Evolutionary conservation across 2,329 filamentous ascomycete species (phyloP), one percentile per base, ranked within the genome.

Genomic region (Lasiodiplodia citricola): DNA sequence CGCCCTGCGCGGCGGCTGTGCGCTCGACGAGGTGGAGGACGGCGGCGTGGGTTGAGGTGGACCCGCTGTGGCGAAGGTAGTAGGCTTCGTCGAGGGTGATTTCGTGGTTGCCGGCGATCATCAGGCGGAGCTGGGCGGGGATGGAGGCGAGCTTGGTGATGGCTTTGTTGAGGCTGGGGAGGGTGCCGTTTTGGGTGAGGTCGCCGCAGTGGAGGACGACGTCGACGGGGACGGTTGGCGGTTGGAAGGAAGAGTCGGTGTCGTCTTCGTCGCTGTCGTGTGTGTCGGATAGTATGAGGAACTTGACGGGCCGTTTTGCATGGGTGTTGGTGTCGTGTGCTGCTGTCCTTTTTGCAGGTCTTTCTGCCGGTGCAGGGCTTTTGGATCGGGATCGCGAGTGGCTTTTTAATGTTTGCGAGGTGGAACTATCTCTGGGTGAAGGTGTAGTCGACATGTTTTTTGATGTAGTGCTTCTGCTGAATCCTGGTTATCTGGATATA

Each of bases 61-160:
- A 25, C 66, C 60, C 4, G 76, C 77, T 52, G 69, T 75, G 16
- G 72, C 50, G 3, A 2, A 18, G 71, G 57, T 85, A 87, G 74
- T 84, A 86, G 0, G 76, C 75, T 51, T 80, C 78, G 70, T 90
- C 87, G 0, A 90, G 80, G 2, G 83, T 85, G 55, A 88, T 79
- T 72, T 90, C 88, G 76, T 90, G 88, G 73, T 90, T 90, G 0
- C 88, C 88, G 0, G 87, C 84, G 69, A 90, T 89, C 13, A 90
- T 84, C 25, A 90, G 79, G 72, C 89, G 90, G 4, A 90, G 75
- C 4, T 84, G 82, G 1, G 87, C 87, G 18, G 85, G 78, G 47
- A 87, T 82, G 1, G 73, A 72, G 14, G 78, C 76, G 11, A 90
- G 79, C 76, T 86, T 81, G 3, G 79, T 72, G 14, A 88, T 72